Base-by-base conservation (phyloP, 2,329 filamentous ascomycete species). In the Alternaria ventricosa region DNA sequence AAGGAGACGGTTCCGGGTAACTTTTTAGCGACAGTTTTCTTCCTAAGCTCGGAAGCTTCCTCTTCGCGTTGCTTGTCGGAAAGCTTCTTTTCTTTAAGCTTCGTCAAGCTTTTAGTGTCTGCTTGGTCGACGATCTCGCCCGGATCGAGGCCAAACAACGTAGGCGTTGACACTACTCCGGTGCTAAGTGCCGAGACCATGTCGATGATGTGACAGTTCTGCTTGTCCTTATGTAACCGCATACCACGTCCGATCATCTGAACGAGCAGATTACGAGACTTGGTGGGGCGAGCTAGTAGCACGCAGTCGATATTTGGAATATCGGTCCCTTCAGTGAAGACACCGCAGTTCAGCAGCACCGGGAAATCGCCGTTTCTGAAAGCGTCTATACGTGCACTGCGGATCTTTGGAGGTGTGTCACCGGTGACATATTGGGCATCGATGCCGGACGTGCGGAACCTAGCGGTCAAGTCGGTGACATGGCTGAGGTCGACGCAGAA, bases 161-260 rank as follows among this genome's bases (percentile, higher is more conserved):
- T 97, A 0, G 96, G 95, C 0, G 93, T 94, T 0, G 94, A 96
- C 3, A 97, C 87, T 55, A 99, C 92, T 5, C 96, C 96, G 0
- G 90, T 92, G 55, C 90, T 89, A 22, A 98, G 83, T 41, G 90
- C 93, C 0, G 94, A 91, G 0, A 98, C 96, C 89, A 99, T 94
- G 79, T 99, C 96, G 73, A 99, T 96, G 63, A 99, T 86, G 78
- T 98, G 96, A 71, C 96, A 99, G 75, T 98, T 88, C 43, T 89
- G 83, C 80, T 99, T 99, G 12, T 87, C 91, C 1, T 89, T 84
- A 76, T 93, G 87, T 43, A 97, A 82, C 45, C 96, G 89, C 88
- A 99, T 92, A 5, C 96, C 96, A 72, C 96, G 88, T 1, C 96
- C 96, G 65, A 99, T 97, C 96, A 99, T 99, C 80, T 99, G 96